Conservation (phyloP, 108 stramenopile species). For the Fistulifera pelliculosa region DNA sequence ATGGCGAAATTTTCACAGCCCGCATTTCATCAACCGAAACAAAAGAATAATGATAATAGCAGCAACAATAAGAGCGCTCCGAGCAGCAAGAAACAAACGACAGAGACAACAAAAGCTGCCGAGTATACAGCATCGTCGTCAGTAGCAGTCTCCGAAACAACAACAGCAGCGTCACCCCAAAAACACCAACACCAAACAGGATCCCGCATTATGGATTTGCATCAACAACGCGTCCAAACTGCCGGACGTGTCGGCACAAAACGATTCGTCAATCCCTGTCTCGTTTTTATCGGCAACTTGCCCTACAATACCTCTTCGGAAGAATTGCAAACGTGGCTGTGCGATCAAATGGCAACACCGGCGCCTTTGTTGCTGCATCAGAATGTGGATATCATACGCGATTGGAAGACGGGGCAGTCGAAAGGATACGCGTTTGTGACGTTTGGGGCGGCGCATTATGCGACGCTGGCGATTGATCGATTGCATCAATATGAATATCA, state of each 20-base stretch:
- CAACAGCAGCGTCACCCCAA: conserved; percentile 2
- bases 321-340: conserved; percentile 25
- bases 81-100: no score
- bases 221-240: conserved; percentile 34
- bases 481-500: conserved; percentile 40
- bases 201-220: conserved; percentile 12
- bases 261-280: conserved; percentile 60
- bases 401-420: conserved; percentile 79
- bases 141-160: not conserved
- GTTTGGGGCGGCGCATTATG: conserved; percentile 74
- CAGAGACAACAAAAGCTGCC: no score
- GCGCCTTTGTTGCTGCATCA: conserved; percentile 6
- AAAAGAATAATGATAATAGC: no score
- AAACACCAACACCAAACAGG: conserved; percentile 6
- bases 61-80: no score
- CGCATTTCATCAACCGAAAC: no score
- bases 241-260: conserved; percentile 71
- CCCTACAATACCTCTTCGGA: conserved; percentile 26
- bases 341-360: conserved; percentile 9
- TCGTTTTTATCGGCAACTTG: conserved; percentile 59
- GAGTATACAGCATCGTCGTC: not conserved
- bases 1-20: no score
- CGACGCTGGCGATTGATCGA: conserved; percentile 64
- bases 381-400: conserved; percentile 46
- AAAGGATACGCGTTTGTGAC: conserved; percentile 84